Evolutionary conservation across 2,329 filamentous ascomycete genomes (phyloP), one percentile per base, ranked within the genome.

Genomic region (Fusarium proliferatum): DNA sequence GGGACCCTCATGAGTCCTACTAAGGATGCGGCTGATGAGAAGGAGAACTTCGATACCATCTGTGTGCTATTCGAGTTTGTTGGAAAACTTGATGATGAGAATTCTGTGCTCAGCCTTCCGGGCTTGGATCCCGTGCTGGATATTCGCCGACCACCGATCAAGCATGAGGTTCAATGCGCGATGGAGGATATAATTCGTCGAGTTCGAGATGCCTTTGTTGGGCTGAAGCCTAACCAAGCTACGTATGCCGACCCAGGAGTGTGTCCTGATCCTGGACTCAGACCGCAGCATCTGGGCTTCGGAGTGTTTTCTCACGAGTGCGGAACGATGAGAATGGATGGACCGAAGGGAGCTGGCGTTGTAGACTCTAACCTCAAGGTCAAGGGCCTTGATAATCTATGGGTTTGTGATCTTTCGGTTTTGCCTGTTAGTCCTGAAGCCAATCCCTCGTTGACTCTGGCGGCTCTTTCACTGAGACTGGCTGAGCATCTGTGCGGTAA

Each of bases 271-370:
- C 64, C 67, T 1, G 71, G 64, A 3, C 7, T 73, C 0, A 28
- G 71, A 1, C 71, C 72, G 0, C 72, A 74, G 21, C 72, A 74
- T 30, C 2, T 74, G 21, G 72, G 72, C 0, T 74, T 74, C 1
- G 72, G 72, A 0, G 72, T 74, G 1, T 74, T 74, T 11, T 74
- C 71, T 4, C 71, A 74, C 9, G 72, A 74, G 13, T 63, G 71
- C 2, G 72, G 72, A 30, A 74, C 72, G 0, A 74, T 74, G 72
- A 51, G 72, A 9, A 74, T 74, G 72, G 71, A 69, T 26, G 63
- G 68, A 0, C 71, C 71, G 0, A 51, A 58, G 0, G 46, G 61
- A 0, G 2, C 38, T 7, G 72, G 72, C 0, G 71, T 74, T 0
- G 72, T 74, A 0, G 68, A 74, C 16, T 28, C 46, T 0, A 26